phyloP scores from a whole-genome alignment of 805 yeast species.

The Kodamaea kakaduensis region DNA sequence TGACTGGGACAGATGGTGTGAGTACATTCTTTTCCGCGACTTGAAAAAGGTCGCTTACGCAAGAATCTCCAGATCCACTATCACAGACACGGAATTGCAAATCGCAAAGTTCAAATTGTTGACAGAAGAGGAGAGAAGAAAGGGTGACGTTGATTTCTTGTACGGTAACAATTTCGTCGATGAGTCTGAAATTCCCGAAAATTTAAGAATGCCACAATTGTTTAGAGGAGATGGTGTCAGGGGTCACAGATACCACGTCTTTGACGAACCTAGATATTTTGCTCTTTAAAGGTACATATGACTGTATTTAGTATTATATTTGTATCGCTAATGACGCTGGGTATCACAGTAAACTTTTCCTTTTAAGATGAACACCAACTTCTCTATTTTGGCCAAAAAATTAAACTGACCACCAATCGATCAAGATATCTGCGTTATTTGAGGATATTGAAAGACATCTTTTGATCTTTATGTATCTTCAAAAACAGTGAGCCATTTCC shows the following conservation, averaged over 20 bases:
- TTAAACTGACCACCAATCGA: too few relatives aligned
- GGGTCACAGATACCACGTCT: slow-evolving; percentile 91
- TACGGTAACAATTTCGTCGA: slow-evolving; percentile 56
- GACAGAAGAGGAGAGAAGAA: slow-evolving; percentile 30
- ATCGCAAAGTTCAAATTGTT: slow-evolving; percentile 82
- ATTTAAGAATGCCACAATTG: slow-evolving; percentile 68
- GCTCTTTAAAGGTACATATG: too few relatives aligned
- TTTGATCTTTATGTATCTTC: too few relatives aligned
- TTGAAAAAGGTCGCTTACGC: slow-evolving; percentile 90
- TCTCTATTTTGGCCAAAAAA: too few relatives aligned
- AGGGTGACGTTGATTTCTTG: slow-evolving; percentile 31
- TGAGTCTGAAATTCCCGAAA: slow-evolving; percentile 55
- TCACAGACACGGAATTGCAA: slow-evolving; percentile 96
- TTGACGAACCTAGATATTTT: slow-evolving; percentile 88
- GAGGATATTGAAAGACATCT: too few relatives aligned
- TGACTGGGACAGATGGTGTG: slow-evolving; percentile 99
- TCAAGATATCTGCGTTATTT: too few relatives aligned
- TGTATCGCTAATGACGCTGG: too few relatives aligned
- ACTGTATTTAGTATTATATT: too few relatives aligned
- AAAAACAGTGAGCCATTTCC: too few relatives aligned
- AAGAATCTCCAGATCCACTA: slow-evolving; percentile 85
- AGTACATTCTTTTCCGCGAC: slow-evolving; percentile 85
- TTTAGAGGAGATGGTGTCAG: slow-evolving; percentile 90
- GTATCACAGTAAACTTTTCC: too few relatives aligned
- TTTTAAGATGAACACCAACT: too few relatives aligned